phyloP scores from a whole-genome alignment of 2,329 filamentous ascomycete species.

The Penicillium olsonii region DNA sequence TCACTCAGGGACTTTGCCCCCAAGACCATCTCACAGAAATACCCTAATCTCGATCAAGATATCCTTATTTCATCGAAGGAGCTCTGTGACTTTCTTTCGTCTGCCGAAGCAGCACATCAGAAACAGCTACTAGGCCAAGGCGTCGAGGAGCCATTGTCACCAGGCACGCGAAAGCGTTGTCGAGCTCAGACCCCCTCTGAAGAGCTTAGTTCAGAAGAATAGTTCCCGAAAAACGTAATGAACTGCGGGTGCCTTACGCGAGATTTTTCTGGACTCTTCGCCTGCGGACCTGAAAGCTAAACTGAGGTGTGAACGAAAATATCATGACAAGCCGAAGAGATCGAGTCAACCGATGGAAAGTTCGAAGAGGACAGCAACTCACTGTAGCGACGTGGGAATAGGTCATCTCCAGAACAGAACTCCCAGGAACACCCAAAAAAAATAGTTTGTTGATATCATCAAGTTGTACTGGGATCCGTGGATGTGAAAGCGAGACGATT shows the following conservation, averaged over 20 bases:
- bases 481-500: no score
- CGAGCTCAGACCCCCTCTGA: constrained; percentile 1
- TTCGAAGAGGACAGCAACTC: neutral
- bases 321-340: no score
- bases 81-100: constrained; percentile 15
- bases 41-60: constrained; percentile 5
- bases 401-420: neutral
- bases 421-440: neutral
- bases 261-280: no score
- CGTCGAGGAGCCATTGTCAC: neutral
- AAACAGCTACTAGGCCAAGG: neutral
- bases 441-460: no score
- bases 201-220: constrained; percentile 2
- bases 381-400: neutral
- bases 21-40: no score
- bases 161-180: constrained; percentile 2
- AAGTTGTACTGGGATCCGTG: no score
- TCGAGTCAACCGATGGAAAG: neutral
- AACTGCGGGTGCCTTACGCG: no score
- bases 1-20: no score
- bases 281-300: no score
- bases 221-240: no score
- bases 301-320: no score
- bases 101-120: neutral
- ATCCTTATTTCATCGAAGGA: constrained; percentile 10